Conservation (phyloP, 306 rosid species). For the Ceratonia siliqua region DNA sequence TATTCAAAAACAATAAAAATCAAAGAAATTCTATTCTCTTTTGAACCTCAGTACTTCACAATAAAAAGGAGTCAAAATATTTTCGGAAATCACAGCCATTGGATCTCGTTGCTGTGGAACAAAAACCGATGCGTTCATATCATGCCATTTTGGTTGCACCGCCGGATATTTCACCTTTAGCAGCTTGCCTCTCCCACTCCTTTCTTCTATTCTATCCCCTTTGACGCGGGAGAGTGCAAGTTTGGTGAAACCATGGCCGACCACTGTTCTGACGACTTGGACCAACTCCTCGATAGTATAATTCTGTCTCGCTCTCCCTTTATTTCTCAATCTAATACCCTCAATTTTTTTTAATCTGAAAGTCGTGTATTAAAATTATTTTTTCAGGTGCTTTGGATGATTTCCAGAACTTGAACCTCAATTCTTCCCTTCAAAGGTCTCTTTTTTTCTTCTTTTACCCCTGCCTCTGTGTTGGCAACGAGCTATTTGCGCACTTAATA, state of each 20-base stretch:
- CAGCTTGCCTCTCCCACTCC: not conserved
- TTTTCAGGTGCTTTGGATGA: conserved; percentile 93
- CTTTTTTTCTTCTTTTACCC: not conserved
- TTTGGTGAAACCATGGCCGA: conserved; percentile 59
- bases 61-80: too few species aligned
- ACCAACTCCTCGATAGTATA: conserved; percentile 86
- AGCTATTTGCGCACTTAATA: not conserved
- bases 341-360: not conserved
- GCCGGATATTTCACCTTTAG: conserved; percentile 18
- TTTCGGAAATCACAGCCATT: not conserved
- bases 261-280: conserved; percentile 61
- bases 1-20: too few species aligned
- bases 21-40: too few species aligned
- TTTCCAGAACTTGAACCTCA: conserved; percentile 75
- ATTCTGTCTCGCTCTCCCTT: not conserved
- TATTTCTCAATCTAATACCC: not conserved
- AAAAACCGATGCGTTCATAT: not conserved
- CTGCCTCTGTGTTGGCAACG: not conserved
- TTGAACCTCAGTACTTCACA: too few species aligned
- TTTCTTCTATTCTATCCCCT: not conserved
- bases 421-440: conserved; percentile 57
- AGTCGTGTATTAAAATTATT: conserved; percentile 4
- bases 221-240: not conserved
- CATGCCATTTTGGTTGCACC: not conserved
- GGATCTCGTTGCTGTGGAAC: not conserved